phyloP scores from a whole-genome alignment of 306 rosid species.

The Vachellia pachyceras region DNA sequence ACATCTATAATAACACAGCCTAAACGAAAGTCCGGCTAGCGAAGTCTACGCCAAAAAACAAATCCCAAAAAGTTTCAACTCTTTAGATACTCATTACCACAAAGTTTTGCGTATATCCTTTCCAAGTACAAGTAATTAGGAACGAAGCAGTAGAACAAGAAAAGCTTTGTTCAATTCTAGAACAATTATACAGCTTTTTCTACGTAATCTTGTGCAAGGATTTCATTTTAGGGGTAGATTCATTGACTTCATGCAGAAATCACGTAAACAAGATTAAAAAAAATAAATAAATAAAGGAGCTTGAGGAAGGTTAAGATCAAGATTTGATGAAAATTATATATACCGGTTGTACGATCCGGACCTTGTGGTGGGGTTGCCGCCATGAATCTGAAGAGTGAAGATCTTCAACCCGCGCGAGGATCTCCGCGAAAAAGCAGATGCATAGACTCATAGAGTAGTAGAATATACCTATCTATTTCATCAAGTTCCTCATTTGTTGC shows the following conservation, averaged over 20 bases:
- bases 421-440: background rate
- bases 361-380: constrained; percentile 74
- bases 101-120: background rate
- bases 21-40: constrained; percentile 11
- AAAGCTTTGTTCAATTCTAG: background rate
- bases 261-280: constrained; percentile 15
- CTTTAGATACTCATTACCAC: background rate
- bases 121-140: background rate
- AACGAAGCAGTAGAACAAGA: background rate
- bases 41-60: background rate
- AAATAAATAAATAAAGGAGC: no score
- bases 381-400: constrained; percentile 65
- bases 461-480: background rate
- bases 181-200: background rate
- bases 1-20: constrained; percentile 18
- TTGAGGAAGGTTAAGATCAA: constrained; percentile 28
- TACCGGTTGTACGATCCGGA: constrained; percentile 74
- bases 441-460: background rate
- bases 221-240: background rate
- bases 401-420: constrained; percentile 26
- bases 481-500: background rate
- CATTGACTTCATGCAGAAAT: constrained; percentile 15
- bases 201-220: background rate
- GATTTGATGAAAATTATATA: constrained; percentile 12
- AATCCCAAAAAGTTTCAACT: background rate